Percentiles rank a stretch among this genome's conserved stretches.
phyloP scores from a whole-genome alignment of 805 yeast species.

The Kockiozyma suomiensis region DNA sequence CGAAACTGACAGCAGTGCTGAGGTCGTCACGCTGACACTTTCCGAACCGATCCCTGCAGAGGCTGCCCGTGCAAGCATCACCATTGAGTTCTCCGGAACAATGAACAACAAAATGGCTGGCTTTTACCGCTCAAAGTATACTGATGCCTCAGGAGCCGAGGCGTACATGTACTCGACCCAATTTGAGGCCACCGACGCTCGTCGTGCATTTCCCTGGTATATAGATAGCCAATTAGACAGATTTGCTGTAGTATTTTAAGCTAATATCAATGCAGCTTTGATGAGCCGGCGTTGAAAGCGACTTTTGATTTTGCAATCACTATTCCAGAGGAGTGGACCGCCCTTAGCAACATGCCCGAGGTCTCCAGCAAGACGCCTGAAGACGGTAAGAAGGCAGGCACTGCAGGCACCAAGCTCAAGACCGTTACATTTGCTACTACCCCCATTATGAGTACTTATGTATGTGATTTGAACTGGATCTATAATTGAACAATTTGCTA shows the following conservation, averaged over 20 bases:
- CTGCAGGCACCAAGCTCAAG: conserved; percentile 72
- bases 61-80: conserved; percentile 47
- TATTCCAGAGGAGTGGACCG: conserved; percentile 43
- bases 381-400: conserved; percentile 46
- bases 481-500: neutral
- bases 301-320: conserved; percentile 66
- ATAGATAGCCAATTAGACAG: neutral
- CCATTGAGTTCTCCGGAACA: conserved; percentile 56
- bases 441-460: conserved; percentile 80
- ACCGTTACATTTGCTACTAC: conserved; percentile 80
- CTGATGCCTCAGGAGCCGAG: conserved; percentile 58
- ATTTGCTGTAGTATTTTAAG: neutral
- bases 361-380: conserved; percentile 68
- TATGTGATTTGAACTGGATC: conserved; percentile 2
- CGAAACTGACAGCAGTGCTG: conserved; percentile 52
- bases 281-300: conserved; percentile 81
- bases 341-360: conserved; percentile 50
- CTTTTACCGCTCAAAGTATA: conserved; percentile 54
- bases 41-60: conserved; percentile 44
- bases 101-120: conserved; percentile 74
- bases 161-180: conserved; percentile 81
- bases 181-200: conserved; percentile 84
- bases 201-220: conserved; percentile 78
- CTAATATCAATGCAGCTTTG: conserved; percentile 48
- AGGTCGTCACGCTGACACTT: conserved; percentile 61